Evolutionary conservation across 2,329 filamentous ascomycete species (phyloP).

Genomic region (Penicillium sp.): DNA sequence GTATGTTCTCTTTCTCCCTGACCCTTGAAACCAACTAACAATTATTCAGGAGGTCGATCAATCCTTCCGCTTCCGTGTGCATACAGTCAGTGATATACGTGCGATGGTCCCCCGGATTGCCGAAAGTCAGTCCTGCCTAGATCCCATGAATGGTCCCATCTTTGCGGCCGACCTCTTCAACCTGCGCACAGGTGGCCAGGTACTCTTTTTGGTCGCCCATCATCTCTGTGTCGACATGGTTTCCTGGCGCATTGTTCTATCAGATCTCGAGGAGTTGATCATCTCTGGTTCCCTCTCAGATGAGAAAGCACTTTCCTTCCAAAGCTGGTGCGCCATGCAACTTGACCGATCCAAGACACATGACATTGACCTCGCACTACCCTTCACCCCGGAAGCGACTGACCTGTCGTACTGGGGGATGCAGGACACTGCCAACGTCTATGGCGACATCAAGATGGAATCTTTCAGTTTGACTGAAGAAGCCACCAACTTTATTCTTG

Average conservation of each 20-base stretch:
- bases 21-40: slow-evolving; percentile 8
- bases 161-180: slow-evolving; percentile 43
- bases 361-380: slow-evolving; percentile 16
- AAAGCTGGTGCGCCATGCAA: slow-evolving; percentile 40
- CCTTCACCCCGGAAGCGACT: slow-evolving; percentile 32
- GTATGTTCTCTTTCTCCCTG: slow-evolving; percentile 17
- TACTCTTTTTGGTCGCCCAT: slow-evolving; percentile 31
- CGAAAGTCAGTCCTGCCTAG: slow-evolving; percentile 33
- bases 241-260: slow-evolving; percentile 37
- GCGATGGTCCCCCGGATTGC: slow-evolving; percentile 29
- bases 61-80: slow-evolving; percentile 34
- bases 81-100: slow-evolving; percentile 23
- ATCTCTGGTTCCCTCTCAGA: slow-evolving; percentile 32
- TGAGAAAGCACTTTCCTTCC: slow-evolving; percentile 40
- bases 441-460: slow-evolving; percentile 37
- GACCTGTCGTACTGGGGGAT: slow-evolving; percentile 41
- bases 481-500: slow-evolving; percentile 33
- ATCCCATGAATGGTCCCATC: slow-evolving; percentile 35
- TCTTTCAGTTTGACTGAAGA: slow-evolving; percentile 35
- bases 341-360: slow-evolving; percentile 25
- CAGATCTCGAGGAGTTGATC: slow-evolving; percentile 38
- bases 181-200: slow-evolving; percentile 31
- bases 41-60: slow-evolving; percentile 28
- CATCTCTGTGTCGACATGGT: slow-evolving; percentile 34
- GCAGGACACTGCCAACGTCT: slow-evolving; percentile 31